Evolutionary conservation across 176 grass and related monocot species (phyloP).

Genomic region (Rhynchospora breviuscula): DNA sequence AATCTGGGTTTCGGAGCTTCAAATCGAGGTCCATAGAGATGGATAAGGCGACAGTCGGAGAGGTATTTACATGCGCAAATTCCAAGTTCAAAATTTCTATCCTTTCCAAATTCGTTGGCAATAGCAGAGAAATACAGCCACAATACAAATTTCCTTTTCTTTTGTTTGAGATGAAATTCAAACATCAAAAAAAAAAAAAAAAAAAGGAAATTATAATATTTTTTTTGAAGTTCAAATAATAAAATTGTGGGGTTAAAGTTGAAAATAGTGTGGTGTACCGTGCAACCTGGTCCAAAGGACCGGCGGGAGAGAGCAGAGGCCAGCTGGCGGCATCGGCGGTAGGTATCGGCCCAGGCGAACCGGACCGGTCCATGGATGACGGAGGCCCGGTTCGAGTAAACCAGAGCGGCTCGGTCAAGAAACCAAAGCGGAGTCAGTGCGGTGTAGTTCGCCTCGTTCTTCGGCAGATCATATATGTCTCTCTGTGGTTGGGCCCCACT

Average conservation of each 20-base stretch:
- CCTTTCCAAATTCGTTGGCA: not conserved
- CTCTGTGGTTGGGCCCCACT: conserved; percentile 28
- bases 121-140: not conserved
- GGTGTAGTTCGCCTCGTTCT: conserved; percentile 80
- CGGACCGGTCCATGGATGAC: conserved; percentile 62
- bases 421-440: conserved; percentile 95
- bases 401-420: conserved; percentile 81
- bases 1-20: conserved; percentile 15
- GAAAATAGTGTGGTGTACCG: conserved; percentile 26
- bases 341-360: conserved; percentile 81
- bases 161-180: not conserved
- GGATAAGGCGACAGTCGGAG: not conserved
- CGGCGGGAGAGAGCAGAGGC: conserved; percentile 62
- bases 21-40: conserved; percentile 15
- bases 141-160: not conserved
- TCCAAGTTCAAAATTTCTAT: not conserved
- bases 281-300: conserved; percentile 58
- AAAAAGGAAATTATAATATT: no score
- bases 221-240: no score
- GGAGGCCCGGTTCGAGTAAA: conserved; percentile 51
- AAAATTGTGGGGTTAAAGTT: not conserved
- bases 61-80: not conserved
- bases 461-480: conserved; percentile 92
- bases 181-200: not conserved
- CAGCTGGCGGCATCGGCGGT: conserved; percentile 78